Evolutionary conservation across 2,329 filamentous ascomycete genomes (phyloP), one percentile per base, ranked within the genome.

Genomic region (Bertia moriformis): DNA sequence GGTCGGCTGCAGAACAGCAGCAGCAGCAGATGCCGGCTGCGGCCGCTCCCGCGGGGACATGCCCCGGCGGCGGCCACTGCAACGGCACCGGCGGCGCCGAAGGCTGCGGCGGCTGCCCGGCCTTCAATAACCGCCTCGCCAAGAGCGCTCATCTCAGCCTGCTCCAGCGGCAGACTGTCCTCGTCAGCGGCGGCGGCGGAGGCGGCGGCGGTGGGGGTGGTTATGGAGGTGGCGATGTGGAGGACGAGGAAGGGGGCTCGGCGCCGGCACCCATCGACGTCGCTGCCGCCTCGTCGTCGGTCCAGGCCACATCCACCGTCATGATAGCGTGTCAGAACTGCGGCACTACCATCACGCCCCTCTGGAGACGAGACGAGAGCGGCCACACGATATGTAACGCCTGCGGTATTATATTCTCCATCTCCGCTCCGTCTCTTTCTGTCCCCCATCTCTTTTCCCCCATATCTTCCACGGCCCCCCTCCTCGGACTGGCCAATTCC

Each of bases 361-460:
- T 98, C 13, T 98, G 91, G 91, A 74, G 91, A 52, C 73, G 91
- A 50, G 91, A 96, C 54, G 89, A 93, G 58, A 79, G 80, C 48
- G 91, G 91, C 2, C 88, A 95, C 60, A 93, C 89, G 3, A 98
- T 96, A 46, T 98, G 91, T 65, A 98, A 98, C 59, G 91, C 91
- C 38, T 98, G 91, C 64, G 91, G 87, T 93, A 71, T 55, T n/a
- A 80, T 71, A 43, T 24, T 13, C 4, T 30, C 18, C 18, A n/a
- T 36, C 39, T 43, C 46, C 40, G 48, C 18, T 4, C 2, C 17
- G 15, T 18, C 4, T 24, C 10, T 12, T 2, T 14, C 22, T 40
- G 7, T 5, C 12, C 27, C 15, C n/a, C n/a, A n/a, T n/a, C n/a
- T n/a, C n/a, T 14, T 14, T 10, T 1, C 19, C 14, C 10, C 19